These are phyloP conservation scores for Lecanicillium sp. DNA, from an alignment of 2,329 filamentous ascomycete genomes.

Conservation along the genomic window DNA sequence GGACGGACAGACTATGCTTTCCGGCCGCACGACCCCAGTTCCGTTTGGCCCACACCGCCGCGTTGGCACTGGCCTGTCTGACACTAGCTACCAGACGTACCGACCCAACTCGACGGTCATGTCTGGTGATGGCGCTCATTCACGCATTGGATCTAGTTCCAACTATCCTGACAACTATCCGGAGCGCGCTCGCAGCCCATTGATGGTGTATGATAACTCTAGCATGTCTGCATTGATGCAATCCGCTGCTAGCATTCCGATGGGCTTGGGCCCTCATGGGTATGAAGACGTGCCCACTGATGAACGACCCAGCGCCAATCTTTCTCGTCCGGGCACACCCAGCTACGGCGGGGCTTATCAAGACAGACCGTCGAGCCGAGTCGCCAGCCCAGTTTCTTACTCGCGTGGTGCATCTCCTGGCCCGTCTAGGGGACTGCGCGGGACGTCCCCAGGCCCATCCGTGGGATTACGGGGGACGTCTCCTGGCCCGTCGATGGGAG, in stretches of 20 bases:
- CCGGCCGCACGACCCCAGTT: conserved; percentile 24
- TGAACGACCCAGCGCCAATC: conserved; percentile 12
- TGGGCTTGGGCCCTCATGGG: conserved; percentile 12
- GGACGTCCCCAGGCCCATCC: conserved; percentile 7
- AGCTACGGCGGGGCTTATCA: neutral
- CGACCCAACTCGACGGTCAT: conserved; percentile 10
- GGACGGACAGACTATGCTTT: conserved; percentile 31
- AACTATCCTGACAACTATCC: conserved; percentile 11
- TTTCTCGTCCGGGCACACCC: neutral
- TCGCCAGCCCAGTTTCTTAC: conserved; percentile 3
- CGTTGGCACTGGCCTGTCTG: conserved; percentile 10
- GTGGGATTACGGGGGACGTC: conserved; percentile 15
- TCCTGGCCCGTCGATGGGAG: conserved; percentile 37
- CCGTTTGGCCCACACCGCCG: conserved; percentile 12
- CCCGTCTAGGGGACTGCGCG: conserved; percentile 14
- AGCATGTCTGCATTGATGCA: conserved; percentile 44
- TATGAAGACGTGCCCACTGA: conserved; percentile 13
- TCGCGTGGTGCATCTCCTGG: conserved; percentile 5
- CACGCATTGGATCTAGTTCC: conserved; percentile 2
- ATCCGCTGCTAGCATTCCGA: conserved; percentile 43
- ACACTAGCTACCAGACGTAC: conserved; percentile 22
- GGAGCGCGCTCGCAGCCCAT: conserved; percentile 32
- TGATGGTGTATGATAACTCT: conserved; percentile 44
- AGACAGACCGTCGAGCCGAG: neutral
- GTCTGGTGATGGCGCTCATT: neutral